phyloP scores from a whole-genome alignment of 495 filamentous ascomycete species.

The Alectoria sarmentosa region DNA sequence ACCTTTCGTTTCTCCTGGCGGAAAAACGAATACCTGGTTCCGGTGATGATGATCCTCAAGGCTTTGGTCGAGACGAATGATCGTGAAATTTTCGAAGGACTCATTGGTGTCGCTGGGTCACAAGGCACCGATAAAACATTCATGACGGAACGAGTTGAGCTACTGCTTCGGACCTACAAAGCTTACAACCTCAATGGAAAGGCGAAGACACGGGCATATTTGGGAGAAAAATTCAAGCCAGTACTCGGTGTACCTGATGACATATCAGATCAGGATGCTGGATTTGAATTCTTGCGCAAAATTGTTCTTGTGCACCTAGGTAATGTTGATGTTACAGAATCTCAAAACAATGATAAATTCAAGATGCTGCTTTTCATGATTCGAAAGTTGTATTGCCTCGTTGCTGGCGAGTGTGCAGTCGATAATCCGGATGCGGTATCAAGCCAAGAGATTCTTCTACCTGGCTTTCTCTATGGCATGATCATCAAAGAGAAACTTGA shows the following conservation, averaged over 20 bases:
- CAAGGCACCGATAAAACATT: conserved; percentile 82
- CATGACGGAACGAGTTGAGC: conserved; percentile 87
- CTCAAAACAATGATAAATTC: conserved; percentile 86
- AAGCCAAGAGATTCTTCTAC: conserved; percentile 87
- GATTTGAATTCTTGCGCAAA: conserved; percentile 80
- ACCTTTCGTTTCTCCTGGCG: conserved; percentile 97
- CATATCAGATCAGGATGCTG: conserved; percentile 77
- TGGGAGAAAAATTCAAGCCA: conserved; percentile 83
- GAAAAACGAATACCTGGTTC: conserved; percentile 91
- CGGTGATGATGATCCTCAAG: conserved; percentile 94
- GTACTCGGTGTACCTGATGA: conserved; percentile 75
- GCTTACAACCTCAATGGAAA: conserved; percentile 73
- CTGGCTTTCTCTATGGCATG: conserved; percentile 90
- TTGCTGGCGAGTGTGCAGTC: conserved; percentile 81
- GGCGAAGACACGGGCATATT: conserved; percentile 67
- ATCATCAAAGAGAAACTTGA: conserved; percentile 91
- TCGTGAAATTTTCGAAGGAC: conserved; percentile 84
- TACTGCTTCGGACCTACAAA: conserved; percentile 89
- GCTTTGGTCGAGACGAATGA: conserved; percentile 94
- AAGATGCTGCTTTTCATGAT: conserved; percentile 94
- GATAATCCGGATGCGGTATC: conserved; percentile 96
- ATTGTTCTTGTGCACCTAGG: conserved; percentile 88
- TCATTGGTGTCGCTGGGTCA: conserved; percentile 66
- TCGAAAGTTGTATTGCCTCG: conserved; percentile 85
- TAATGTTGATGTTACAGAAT: conserved; percentile 68